Percentiles rank a stretch among this genome's conserved stretches.
These are phyloP conservation scores for Chalciporus sp. DNA, from an alignment of 1,284 basidiomycete genomes.

Conservation along the genomic window DNA sequence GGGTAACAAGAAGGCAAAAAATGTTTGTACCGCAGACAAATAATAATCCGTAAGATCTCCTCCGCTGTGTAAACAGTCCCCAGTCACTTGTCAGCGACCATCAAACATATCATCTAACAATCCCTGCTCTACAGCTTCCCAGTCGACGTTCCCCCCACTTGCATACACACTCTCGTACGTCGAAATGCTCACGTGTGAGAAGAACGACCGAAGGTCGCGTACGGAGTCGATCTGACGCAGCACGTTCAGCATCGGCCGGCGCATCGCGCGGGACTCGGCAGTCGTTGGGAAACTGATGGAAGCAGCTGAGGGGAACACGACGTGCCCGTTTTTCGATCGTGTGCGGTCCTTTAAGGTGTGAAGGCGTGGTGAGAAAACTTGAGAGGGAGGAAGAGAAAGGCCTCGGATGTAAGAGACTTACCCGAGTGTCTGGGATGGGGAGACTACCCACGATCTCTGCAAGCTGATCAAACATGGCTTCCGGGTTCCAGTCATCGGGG, in stretches of 20 bases:
- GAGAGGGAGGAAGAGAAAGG: too few species aligned
- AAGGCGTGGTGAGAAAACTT: neutral
- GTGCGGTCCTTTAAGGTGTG: slow-evolving; percentile 23
- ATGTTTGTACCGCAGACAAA: neutral
- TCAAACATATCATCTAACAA: slow-evolving; percentile 90
- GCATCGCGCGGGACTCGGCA: slow-evolving; percentile 46
- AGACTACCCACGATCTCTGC: slow-evolving; percentile 78
- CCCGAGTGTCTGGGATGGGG: slow-evolving; percentile 47
- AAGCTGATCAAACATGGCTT: slow-evolving; percentile 89
- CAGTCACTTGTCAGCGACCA: slow-evolving; percentile 43
- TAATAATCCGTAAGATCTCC: neutral
- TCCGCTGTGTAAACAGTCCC: too few species aligned
- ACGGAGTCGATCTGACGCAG: slow-evolving; percentile 79
- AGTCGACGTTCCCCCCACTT: slow-evolving; percentile 79
- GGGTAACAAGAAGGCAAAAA: neutral
- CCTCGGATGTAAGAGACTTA: slow-evolving; percentile 24
- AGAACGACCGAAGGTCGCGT: slow-evolving; percentile 83
- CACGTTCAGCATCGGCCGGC: slow-evolving; percentile 71
- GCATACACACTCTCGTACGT: slow-evolving; percentile 90
- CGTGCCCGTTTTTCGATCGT: slow-evolving; percentile 28
- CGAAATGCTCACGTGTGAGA: slow-evolving; percentile 83
- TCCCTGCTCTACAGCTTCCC: slow-evolving; percentile 81
- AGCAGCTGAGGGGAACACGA: slow-evolving; percentile 23
- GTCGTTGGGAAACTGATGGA: slow-evolving; percentile 30
- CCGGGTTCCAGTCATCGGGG: slow-evolving; percentile 80